Conservation (phyloP, 1,139 yeast genomes). For the Nakaseomyces uthaithaninus region DNA sequence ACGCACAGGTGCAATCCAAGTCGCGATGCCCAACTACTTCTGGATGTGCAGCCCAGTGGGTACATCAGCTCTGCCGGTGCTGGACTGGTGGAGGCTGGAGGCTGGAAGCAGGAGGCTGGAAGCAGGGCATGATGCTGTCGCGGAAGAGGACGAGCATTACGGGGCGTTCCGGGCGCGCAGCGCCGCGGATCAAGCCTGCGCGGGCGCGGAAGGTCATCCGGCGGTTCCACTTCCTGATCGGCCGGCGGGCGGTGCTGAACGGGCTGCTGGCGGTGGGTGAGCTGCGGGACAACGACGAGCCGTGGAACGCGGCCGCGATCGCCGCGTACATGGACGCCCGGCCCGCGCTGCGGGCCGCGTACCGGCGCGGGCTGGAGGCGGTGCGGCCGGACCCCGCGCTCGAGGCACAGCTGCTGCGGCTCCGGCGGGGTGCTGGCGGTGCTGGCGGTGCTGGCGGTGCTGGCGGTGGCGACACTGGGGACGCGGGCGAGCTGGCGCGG, state of each 20-base stretch:
- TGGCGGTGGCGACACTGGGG: not conserved
- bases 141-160: slow-evolving; percentile 32
- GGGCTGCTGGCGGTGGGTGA: slow-evolving; percentile 19
- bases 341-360: not conserved
- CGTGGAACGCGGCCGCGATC: slow-evolving; percentile 31
- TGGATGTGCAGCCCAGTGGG: too few species aligned
- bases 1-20: not conserved
- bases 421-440: not conserved
- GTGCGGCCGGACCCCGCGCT: slow-evolving; percentile 4
- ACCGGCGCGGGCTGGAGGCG: not conserved
- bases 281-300: slow-evolving; percentile 17
- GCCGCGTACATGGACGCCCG: not conserved
- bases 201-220: slow-evolving; percentile 60
- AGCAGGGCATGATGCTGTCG: slow-evolving; percentile 16
- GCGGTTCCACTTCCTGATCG: slow-evolving; percentile 56
- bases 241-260: slow-evolving; percentile 40
- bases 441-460: not conserved
- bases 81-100: too few species aligned
- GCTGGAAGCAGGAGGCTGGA: too few species aligned
- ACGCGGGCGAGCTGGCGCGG: slow-evolving; percentile 15
- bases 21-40: not conserved
- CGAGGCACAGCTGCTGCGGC: slow-evolving; percentile 15
- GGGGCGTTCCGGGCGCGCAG: slow-evolving; percentile 28
- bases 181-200: slow-evolving; percentile 49
- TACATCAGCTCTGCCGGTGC: too few species aligned